Percentiles rank a stretch among this genome's conserved stretches.
phyloP scores from a whole-genome alignment of 208 protist genomes.

The Herpetomonas tarakana region DNA sequence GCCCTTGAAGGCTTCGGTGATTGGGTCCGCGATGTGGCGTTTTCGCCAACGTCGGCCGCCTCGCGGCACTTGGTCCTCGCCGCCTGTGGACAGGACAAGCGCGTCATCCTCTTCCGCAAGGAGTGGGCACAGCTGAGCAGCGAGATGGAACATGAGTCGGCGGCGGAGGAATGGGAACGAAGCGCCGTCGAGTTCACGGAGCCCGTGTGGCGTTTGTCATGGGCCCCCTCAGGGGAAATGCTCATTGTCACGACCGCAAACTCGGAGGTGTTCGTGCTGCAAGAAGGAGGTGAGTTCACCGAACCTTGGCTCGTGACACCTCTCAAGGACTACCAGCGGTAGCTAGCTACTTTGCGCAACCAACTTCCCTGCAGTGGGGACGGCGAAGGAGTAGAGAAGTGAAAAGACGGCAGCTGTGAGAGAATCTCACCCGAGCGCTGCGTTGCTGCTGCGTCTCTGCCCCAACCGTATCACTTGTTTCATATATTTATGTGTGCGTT shows the following conservation, averaged over 20 bases:
- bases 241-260: slow-evolving; percentile 71
- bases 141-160: slow-evolving; percentile 5
- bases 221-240: slow-evolving; percentile 66
- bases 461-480: too few species aligned
- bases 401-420: too few species aligned
- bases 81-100: slow-evolving; percentile 72
- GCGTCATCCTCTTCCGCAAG: slow-evolving; percentile 71
- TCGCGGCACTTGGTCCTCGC: slow-evolving; percentile 58
- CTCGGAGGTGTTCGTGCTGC: slow-evolving; percentile 67
- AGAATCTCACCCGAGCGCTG: too few species aligned
- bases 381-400: too few species aligned
- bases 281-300: slow-evolving; percentile 63
- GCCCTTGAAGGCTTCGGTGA: slow-evolving; percentile 47
- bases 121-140: slow-evolving; percentile 56
- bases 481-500: neutral
- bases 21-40: slow-evolving; percentile 81
- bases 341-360: slow-evolving; percentile 1
- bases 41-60: slow-evolving; percentile 54
- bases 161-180: slow-evolving; percentile 55
- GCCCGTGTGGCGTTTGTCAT: slow-evolving; percentile 78
- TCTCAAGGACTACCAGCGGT: slow-evolving; percentile 60
- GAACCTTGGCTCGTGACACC: slow-evolving; percentile 76
- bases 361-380: too few species aligned
- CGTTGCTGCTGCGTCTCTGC: too few species aligned
- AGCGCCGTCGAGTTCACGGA: slow-evolving; percentile 61